These are phyloP conservation scores for Leishmania tropica DNA, from an alignment of 208 protist species.

Conservation along the genomic window DNA sequence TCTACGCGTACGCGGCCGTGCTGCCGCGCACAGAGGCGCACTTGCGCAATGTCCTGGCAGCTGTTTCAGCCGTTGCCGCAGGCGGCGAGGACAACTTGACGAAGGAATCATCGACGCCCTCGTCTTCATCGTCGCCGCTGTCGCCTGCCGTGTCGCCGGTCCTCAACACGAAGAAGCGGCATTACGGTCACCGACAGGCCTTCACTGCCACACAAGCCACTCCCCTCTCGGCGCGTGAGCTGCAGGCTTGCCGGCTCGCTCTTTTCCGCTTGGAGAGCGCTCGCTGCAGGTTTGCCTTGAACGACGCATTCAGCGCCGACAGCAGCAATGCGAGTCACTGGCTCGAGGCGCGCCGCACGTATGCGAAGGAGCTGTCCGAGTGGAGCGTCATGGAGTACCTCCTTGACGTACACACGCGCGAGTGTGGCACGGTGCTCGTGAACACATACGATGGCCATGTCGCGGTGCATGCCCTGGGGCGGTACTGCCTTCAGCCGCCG, in stretches of 20 bases:
- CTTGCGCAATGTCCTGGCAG: conserved; percentile 18
- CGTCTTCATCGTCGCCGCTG: not conserved
- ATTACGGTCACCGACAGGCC: not conserved
- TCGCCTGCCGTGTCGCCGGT: not conserved
- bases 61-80: not conserved
- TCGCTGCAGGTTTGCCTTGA: conserved; percentile 47
- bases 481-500: conserved; percentile 55
- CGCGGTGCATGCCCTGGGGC: conserved; percentile 65
- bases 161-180: not conserved
- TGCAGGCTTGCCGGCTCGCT: conserved; percentile 31
- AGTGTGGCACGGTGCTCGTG: conserved; percentile 69
- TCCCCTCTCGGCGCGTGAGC: conserved; percentile 12
- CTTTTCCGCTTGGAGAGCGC: conserved; percentile 55
- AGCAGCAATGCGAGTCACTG: conserved; percentile 58
- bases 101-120: not conserved
- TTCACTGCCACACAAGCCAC: not conserved
- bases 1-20: conserved; percentile 33
- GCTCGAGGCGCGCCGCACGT: conserved; percentile 52
- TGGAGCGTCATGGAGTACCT: conserved; percentile 84
- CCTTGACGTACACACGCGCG: conserved; percentile 59
- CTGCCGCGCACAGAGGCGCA: conserved; percentile 53
- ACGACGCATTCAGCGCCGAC: conserved; percentile 45
- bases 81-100: not conserved
- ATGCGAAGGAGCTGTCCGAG: conserved; percentile 80
- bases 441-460: conserved; percentile 75